phyloP scores from a whole-genome alignment of 2,329 filamentous ascomycete genomes.

The Purpureocillium lavendulum region DNA sequence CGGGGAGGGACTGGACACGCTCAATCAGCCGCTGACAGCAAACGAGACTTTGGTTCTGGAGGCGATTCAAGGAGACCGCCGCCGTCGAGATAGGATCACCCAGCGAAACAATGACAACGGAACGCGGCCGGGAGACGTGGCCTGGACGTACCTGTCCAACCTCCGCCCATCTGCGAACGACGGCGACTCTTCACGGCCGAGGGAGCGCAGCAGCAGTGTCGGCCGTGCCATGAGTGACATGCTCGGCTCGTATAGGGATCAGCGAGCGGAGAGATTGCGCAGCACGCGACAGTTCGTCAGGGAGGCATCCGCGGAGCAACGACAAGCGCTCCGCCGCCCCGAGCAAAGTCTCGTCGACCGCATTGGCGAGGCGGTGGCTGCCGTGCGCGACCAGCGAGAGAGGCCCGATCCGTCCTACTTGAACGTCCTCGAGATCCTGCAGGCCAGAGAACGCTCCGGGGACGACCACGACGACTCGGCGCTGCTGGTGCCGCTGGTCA shows the following conservation, averaged over 20 bases:
- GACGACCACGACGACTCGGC: constrained; percentile 28
- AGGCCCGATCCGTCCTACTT: constrained; percentile 26
- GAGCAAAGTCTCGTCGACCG: constrained; percentile 25
- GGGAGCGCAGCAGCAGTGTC: constrained; percentile 27
- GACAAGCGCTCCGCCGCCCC: constrained; percentile 9
- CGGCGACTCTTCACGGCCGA: constrained; percentile 16
- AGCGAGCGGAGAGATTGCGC: constrained; percentile 25
- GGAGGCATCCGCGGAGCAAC: constrained; percentile 11
- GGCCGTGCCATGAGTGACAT: constrained; percentile 30
- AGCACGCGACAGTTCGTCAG: constrained; percentile 22
- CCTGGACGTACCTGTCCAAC: constrained; percentile 11
- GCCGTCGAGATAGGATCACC: constrained; percentile 35
- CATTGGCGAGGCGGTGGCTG: constrained; percentile 25
- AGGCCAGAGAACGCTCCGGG: constrained; percentile 21
- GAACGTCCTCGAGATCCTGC: constrained; percentile 27
- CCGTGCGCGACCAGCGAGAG: constrained; percentile 26
- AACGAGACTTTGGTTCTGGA: constrained; percentile 50
- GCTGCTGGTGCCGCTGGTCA: constrained; percentile 26
- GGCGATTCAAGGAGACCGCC: constrained; percentile 44
- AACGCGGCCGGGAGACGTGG: constrained; percentile 8
- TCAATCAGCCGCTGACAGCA: constrained; percentile 42
- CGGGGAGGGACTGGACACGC: constrained; percentile 28
- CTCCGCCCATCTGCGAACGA: constrained; percentile 11
- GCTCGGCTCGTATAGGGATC: constrained; percentile 27
- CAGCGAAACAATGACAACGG: constrained; percentile 17